Base-by-base conservation (phyloP, 371 early-diverging fungal species). In the Rhizopus arrhizus region DNA sequence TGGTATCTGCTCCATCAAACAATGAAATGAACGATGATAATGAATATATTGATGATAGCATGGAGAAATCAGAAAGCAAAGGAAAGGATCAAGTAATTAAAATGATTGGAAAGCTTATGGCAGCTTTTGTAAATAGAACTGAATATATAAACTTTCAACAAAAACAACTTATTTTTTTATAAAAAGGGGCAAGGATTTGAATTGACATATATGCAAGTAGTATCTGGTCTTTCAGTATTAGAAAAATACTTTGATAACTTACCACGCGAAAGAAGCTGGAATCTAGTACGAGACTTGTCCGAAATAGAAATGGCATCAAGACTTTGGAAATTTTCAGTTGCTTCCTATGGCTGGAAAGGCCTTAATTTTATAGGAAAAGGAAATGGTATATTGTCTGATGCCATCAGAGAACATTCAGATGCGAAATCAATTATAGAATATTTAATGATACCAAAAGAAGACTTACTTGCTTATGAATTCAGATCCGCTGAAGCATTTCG, bases 271-370 rank as follows among this genome's bases (percentile, higher is more conserved):
- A 66, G 80, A 13, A 79, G 77, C 2, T 75, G 78, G 73, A 69
- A 75, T 53, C 12, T 74, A 0, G 74, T 77, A 0, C 55, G 69
- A 10, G 65, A 84, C 33, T 45, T 85, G 16, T 78, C 81, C 9
- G 84, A 85, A 35, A 78, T 88, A 7, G 83, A 88, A 29, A 65
- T 72, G n/a, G 83, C 84, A 6, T 73, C 83, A 34, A 74, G 81
- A 57, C 82, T 85, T 58, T 85, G 85, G 81, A 74, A 82, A 41
- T 88, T 79, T 58, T 82, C 87, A 0, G 77, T 88, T 61, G 87
- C 87, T 11, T 82, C 84, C 36, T 86, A 94, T 75, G 95, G 94
- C 7, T 94, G 91, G 91, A 87, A 87, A 13, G 92, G 90, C 0
- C 75, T 93, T 29, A 86, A 90, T 59, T 90, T 90, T 64, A 85